phyloP scores from a whole-genome alignment of 2,329 filamentous ascomycete genomes.

The Metarhizium album region DNA sequence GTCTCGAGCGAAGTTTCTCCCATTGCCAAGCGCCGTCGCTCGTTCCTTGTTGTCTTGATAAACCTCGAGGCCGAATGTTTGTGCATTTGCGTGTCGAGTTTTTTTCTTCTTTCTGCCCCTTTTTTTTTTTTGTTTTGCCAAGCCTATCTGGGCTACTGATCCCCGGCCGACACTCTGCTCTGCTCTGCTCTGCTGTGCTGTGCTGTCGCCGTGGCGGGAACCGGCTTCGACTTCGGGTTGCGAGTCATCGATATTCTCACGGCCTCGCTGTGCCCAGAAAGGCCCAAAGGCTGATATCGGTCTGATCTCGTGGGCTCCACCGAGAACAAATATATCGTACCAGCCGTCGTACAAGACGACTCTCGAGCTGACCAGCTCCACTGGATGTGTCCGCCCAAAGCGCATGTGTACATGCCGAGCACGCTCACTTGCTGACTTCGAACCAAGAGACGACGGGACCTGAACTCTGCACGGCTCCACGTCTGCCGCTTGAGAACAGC shows the following conservation, averaged over 20 bases:
- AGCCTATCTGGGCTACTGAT: background rate
- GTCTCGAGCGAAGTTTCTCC: no score
- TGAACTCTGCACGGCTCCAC: background rate
- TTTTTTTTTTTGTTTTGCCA: no score
- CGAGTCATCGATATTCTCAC: background rate
- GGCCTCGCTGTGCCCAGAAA: background rate
- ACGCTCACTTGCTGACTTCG: background rate
- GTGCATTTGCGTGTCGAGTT: no score
- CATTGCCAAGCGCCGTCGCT: no score
- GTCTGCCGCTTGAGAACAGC: background rate
- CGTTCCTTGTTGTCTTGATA: no score
- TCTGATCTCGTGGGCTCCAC: background rate
- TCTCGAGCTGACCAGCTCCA: background rate
- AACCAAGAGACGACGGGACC: background rate
- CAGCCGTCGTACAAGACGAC: background rate
- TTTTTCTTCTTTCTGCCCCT: no score
- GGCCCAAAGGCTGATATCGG: background rate
- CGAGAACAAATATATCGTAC: background rate
- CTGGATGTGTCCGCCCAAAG: background rate
- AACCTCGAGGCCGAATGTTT: no score
- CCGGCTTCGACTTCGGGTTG: background rate
- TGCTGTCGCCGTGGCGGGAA: background rate
- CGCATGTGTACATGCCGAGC: background rate
- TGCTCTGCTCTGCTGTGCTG: no score
- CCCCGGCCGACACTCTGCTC: no score